Base-by-base conservation (phyloP, 495 filamentous ascomycete species). In the Sordaria brevicollis region DNA sequence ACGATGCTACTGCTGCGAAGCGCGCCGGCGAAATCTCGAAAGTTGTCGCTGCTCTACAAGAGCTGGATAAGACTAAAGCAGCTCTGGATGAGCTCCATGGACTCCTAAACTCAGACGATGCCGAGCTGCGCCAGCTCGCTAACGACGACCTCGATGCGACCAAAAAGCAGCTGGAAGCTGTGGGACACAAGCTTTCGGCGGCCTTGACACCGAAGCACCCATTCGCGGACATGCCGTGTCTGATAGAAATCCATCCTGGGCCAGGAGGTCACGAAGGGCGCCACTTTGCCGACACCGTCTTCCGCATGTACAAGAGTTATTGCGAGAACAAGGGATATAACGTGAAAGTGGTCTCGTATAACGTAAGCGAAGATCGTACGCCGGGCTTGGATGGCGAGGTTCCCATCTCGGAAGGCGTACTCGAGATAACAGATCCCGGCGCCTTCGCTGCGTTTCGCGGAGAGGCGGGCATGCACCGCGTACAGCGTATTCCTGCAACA, bases 181-280 rank as follows among this genome's bases (percentile, higher is more conserved):
- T 94, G 25, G 87, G 88, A 2, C 83, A 82, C 19, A 84, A 86
- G 35, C 83, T 99, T 10, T 91, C 91, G 41, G 86, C 85, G 19
- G 85, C 91, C 15, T 87, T 99, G 67, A 89, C 96, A 36, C 94
- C 94, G 6, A 86, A 87, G 65, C 93, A 99, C 76, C 94, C 96
- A 5, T 99, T 98, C 76, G 92, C 92, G n/a, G 86, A 93, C 69
- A 88, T 99, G 73, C 92, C 93, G 49, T 97, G 94, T 73, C 83
- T 99, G 39, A 78, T 99, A 39, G 95, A 99, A 79, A 91, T 99
- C 38, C 88, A 93, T 3, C 95, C 95, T 6, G 95, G 95, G 3
- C 93, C 92, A n/a, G 95, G 95, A 54, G 95, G 95, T n/a, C 17
- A 89, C 90, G 95, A 99, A 78, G 94, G 94, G 3, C 90, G 90